Conservation (phyloP, 495 filamentous ascomycete species). For the Penicillium bovifimosum region DNA sequence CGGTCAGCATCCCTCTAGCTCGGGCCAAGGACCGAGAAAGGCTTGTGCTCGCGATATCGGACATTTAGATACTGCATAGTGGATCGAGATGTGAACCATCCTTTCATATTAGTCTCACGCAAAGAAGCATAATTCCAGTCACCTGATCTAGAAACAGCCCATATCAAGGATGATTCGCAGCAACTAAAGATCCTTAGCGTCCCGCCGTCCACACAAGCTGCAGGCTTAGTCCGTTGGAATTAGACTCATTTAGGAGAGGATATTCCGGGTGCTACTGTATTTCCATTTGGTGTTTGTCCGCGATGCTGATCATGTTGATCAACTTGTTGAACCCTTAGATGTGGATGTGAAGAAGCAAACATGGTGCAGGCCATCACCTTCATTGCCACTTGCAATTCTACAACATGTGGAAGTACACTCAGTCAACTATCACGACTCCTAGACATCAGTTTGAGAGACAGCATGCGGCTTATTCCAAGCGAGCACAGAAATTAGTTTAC, state of each 20-base stretch:
- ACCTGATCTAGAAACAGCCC: slow-evolving; percentile 2
- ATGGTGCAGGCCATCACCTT: slow-evolving; percentile 1
- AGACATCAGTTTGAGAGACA: not conserved
- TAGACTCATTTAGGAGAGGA: slow-evolving; percentile 5
- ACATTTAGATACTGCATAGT: not conserved
- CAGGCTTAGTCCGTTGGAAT: slow-evolving; percentile 10
- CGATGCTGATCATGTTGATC: slow-evolving; percentile 23
- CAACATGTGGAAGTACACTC: not conserved
- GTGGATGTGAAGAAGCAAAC: slow-evolving; percentile 16
- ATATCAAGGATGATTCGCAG: slow-evolving; percentile 3
- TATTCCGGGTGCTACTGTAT: not conserved
- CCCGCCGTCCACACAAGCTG: slow-evolving; percentile 1
- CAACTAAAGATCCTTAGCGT: not conserved
- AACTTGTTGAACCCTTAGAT: slow-evolving; percentile 6
- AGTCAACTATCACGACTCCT: not conserved
- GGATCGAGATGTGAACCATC: not conserved
- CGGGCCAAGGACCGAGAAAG: not conserved
- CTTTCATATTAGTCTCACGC: not conserved
- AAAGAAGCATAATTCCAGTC: not conserved
- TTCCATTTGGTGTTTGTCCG: slow-evolving; percentile 11
- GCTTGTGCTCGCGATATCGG: slow-evolving; percentile 9
- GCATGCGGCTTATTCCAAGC: not conserved
- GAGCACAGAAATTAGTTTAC: not conserved
- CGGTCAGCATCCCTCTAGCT: slow-evolving; percentile 6
- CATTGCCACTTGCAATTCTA: not conserved